Evolutionary conservation across 495 filamentous ascomycete species (phyloP), one percentile per base, ranked within the genome.

Genomic region (Umbilicaria muhlenbergii): DNA sequence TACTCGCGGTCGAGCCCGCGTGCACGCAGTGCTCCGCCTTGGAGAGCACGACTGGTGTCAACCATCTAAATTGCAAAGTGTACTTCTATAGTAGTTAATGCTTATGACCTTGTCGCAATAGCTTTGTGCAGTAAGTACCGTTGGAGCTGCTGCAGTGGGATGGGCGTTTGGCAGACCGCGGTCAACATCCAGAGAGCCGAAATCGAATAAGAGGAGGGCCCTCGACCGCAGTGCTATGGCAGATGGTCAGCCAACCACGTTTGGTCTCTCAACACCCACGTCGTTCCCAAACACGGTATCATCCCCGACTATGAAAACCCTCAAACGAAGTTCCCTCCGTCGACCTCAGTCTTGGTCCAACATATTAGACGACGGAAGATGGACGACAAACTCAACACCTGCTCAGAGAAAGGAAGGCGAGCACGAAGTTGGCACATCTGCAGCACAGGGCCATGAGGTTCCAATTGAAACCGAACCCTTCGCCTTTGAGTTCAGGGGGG

Each of bases 101-200:
- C 37, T 44, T 38, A 51, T n/a, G 17, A 32, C 13, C 31, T 42
- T 33, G 40, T 36, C 42, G 18, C 4, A 36, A 55, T 56, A 83
- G 78, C 69, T 83, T 34, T 82, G 78, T 78, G 78, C 78, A 51
- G 62, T 77, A 52, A 74, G 76, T 66, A 81, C 78, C 44, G 67
- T 81, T 58, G 77, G 74, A 58, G 71, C 79, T 48, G 78, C 78
- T 49, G 68, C 77, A 37, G 69, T 75, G 36, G 78, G 78, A 44
- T 67, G 77, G 47, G 71, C 78, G 45, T 66, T 82, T 51, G 78
- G 74, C 58, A 68, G 67, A 31, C 68, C 73, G 51, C 61, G 60
- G 43, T 52, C 52, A 34, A 50, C 52, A 15, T 54, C 56, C 19
- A 54, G 54, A 42, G 58, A 49, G 37, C 52, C 52, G 38, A 46